Base-by-base conservation (phyloP, 345 rosid species). In the Salix purpurea region DNA sequence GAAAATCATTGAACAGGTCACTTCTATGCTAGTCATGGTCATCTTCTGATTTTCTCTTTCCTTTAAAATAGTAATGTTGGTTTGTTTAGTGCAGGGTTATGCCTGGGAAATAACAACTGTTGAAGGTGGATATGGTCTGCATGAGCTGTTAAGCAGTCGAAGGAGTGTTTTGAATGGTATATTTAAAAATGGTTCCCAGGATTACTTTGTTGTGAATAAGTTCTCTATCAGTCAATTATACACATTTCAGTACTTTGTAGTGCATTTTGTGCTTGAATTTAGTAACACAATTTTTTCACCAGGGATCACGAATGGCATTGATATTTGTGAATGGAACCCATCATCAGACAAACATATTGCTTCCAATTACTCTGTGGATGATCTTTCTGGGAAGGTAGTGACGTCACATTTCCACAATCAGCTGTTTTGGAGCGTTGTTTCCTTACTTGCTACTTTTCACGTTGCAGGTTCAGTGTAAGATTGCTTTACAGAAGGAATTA, bases 51-150 rank as follows among this genome's bases (percentile, higher is more conserved):
- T 19, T 62, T 15, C n/a, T 23, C 18, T 14, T 2, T 32, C 24
- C 46, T 30, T 72, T 24, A 24, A 15, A 13, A 62, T 32, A 19
- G 21, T 52, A 24, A 32, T 40, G n/a, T 42, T 69, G 18, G 61
- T 46, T 61, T 50, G 69, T 40, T 74, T 40, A 62, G 75, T 80
- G 77, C 84, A 95, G 99, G 99, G 98, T 16, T 95, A 93, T 88
- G 85, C 99, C 18, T 90, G 98, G 99, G 99, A 95, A 83, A 91
- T 95, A 76, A 95, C 99, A 46, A 95, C 99, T 18, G 85, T 78
- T 78, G 99, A 95, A 85, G 98, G 98, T 40, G 98, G 99, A 81
- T 87, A 95, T 81, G 99, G 99, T 66, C 86, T 95, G 65, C 84
- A 95, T 39, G 98, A 93, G 69, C 75, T 93, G 71, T 84, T 93